Conservation (phyloP, 768 basidiomycete species). For the Lanmaoa rubissima region DNA sequence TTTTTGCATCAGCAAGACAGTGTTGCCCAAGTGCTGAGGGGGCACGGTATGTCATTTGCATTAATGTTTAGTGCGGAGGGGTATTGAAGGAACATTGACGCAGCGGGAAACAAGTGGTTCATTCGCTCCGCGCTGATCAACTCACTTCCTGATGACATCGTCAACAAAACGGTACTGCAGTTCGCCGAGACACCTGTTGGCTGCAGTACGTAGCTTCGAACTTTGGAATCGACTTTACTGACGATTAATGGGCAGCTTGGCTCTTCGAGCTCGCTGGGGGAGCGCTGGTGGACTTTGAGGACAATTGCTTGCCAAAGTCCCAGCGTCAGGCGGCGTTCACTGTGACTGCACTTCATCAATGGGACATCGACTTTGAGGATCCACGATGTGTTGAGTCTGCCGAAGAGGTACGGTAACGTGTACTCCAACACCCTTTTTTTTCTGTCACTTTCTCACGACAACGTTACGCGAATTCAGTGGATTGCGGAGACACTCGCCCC, state of each 20-base stretch:
- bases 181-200: conserved; percentile 86
- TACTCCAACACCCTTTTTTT: not conserved
- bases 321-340: conserved; percentile 83
- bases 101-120: conserved; percentile 86
- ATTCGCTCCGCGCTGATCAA: conserved; percentile 82
- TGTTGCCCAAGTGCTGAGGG: conserved; percentile 85
- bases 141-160: conserved; percentile 83
- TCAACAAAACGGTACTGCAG: conserved; percentile 77
- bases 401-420: conserved; percentile 56
- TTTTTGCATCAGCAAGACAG: conserved; percentile 91
- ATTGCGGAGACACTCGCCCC: conserved; percentile 70
- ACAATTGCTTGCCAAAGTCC: conserved; percentile 70
- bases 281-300: conserved; percentile 68
- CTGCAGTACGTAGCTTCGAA: conserved; percentile 64
- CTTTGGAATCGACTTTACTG: not conserved
- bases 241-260: conserved; percentile 58
- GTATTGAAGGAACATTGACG: not conserved
- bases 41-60: conserved; percentile 54
- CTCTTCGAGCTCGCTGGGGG: conserved; percentile 89
- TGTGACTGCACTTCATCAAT: conserved; percentile 88
- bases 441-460: conserved; percentile 7
- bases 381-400: conserved; percentile 78
- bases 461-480: conserved; percentile 51
- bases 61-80: not conserved
- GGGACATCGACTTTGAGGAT: conserved; percentile 83